These are phyloP conservation scores for Suzukiozyma palmioleophila DNA, from an alignment of 1,139 yeast genomes.

Conservation along the genomic window DNA sequence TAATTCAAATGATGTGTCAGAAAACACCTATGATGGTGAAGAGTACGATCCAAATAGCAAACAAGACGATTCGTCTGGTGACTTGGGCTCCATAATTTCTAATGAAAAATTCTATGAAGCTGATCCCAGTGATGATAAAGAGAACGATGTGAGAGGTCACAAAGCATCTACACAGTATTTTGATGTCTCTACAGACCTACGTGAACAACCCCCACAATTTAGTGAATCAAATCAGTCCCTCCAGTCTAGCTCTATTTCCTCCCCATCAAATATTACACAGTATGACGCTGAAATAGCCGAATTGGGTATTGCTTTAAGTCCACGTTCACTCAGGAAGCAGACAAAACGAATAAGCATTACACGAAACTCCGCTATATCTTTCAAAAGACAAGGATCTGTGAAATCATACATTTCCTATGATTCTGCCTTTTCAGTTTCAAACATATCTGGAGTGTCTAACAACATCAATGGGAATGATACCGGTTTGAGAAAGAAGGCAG, in stretches of 20 bases:
- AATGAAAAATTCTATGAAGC: no score
- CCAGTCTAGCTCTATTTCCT: conserved; percentile 27
- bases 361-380: conserved; percentile 23
- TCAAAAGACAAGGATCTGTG: conserved; percentile 32
- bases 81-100: no score
- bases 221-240: conserved; percentile 13
- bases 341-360: conserved; percentile 22
- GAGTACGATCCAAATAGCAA: neutral
- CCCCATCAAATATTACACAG: conserved; percentile 39
- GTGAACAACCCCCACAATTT: conserved; percentile 2
- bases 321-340: conserved; percentile 25
- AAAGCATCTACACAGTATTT: conserved; percentile 18
- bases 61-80: neutral
- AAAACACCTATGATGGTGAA: neutral
- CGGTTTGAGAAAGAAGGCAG: conserved; percentile 35
- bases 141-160: conserved; percentile 1
- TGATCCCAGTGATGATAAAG: neutral
- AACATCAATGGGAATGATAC: conserved; percentile 12
- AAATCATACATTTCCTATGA: conserved; percentile 55
- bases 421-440: conserved; percentile 44
- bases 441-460: conserved; percentile 17
- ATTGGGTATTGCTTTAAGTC: conserved; percentile 43
- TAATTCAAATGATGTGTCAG: conserved; percentile 2
- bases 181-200: conserved; percentile 17
- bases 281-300: conserved; percentile 43